Percentiles rank a stretch among this genome's conserved stretches.
Evolutionary conservation across 1,284 basidiomycete species (phyloP).

Genomic region (Trichosporon faecale): DNA sequence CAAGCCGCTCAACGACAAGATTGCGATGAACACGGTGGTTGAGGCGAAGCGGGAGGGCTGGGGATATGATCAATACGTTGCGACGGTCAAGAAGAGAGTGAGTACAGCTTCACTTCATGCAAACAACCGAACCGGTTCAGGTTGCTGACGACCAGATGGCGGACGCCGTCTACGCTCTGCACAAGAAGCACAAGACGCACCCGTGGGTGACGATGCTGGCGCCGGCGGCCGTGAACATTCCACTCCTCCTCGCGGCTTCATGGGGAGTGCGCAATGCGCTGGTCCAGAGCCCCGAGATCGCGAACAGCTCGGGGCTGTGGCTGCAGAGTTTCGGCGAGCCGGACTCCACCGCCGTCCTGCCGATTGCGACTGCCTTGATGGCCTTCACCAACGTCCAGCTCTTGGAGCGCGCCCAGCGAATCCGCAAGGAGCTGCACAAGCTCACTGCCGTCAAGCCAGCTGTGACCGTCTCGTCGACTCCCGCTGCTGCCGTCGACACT

Average conservation of each 20-base stretch:
- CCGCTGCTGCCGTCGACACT: no score
- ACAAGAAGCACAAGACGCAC: conserved; percentile 44
- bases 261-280: conserved; percentile 47
- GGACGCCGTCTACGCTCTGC: conserved; percentile 38
- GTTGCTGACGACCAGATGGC: conserved; percentile 36
- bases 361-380: conserved; percentile 44
- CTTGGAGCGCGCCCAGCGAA: conserved; percentile 16
- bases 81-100: conserved; percentile 48
- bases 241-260: conserved; percentile 50
- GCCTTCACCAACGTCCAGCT: conserved; percentile 50
- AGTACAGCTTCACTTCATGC: conserved; percentile 18
- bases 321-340: conserved; percentile 45
- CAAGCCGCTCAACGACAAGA: conserved; percentile 44
- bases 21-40: conserved; percentile 44
- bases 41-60: conserved; percentile 46
- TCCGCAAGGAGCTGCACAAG: conserved; percentile 23
- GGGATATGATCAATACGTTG: conserved; percentile 52
- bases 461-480: no score
- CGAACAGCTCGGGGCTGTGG: conserved; percentile 45
- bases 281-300: conserved; percentile 33
- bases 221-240: conserved; percentile 51
- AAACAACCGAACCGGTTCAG: no score
- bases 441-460: not conserved
- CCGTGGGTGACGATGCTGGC: conserved; percentile 45
- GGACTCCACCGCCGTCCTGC: conserved; percentile 44